Evolutionary conservation across 2,329 filamentous ascomycete species (phyloP).

Genomic region (Arthrobotrys iridis): DNA sequence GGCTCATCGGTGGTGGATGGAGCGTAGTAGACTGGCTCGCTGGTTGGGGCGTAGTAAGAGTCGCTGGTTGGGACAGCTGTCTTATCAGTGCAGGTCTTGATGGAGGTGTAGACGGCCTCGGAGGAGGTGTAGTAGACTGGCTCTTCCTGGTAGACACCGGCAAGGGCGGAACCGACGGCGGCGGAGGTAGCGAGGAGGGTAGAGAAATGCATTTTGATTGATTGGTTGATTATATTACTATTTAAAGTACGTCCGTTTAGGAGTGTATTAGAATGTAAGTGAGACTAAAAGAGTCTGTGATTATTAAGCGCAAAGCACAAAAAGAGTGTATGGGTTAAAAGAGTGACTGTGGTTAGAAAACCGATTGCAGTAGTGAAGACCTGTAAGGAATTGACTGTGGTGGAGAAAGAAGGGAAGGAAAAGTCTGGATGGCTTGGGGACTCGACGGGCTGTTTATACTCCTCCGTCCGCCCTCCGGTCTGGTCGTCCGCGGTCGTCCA

Average conservation of each 20-base stretch:
- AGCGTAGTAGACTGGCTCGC: constrained; percentile 21
- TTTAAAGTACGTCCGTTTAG: constrained; percentile 47
- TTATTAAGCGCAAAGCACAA: constrained; percentile 34
- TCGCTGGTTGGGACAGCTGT: constrained; percentile 18
- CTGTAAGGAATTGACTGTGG: constrained; percentile 55
- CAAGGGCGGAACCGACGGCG: constrained; percentile 45
- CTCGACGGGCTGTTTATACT: constrained; percentile 53
- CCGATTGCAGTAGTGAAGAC: constrained; percentile 51
- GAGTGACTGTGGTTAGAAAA: constrained; percentile 55
- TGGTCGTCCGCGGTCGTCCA: not conserved
- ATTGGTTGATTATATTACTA: constrained; percentile 43
- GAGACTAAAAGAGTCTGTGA: constrained; percentile 43
- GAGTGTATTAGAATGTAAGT: constrained; percentile 53
- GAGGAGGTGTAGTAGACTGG: constrained; percentile 46
- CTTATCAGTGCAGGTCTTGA: constrained; percentile 38
- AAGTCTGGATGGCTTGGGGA: constrained; percentile 35
- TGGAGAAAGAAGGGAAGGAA: constrained; percentile 50
- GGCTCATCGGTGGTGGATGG: constrained; percentile 11
- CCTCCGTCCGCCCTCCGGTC: not conserved
- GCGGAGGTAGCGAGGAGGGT: constrained; percentile 46
- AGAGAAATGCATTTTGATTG: constrained; percentile 52
- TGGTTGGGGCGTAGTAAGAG: constrained; percentile 17
- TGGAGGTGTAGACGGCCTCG: constrained; percentile 41
- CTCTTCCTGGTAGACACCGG: constrained; percentile 40
- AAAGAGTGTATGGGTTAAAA: constrained; percentile 52